Conservation (phyloP, 768 basidiomycete genomes). For the Sarcodon aspratus region DNA sequence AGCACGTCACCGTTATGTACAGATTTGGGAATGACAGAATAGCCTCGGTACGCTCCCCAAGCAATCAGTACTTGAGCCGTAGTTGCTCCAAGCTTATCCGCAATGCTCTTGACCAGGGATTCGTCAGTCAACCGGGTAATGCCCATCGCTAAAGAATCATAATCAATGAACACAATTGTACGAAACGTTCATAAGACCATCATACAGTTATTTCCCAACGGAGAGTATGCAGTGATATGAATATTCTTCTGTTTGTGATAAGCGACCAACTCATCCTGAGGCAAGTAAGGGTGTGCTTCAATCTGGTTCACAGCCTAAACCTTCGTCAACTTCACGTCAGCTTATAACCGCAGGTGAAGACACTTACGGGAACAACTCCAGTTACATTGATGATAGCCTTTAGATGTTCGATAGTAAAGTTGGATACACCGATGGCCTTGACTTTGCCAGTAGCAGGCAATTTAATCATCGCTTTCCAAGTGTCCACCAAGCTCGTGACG, state of each 20-base stretch:
- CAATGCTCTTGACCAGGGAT: conserved; percentile 47
- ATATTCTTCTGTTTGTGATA: conserved; percentile 64
- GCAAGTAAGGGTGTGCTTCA: conserved; percentile 73
- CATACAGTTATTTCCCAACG: conserved; percentile 74
- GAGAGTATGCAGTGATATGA: conserved; percentile 57
- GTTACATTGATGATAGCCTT: conserved; percentile 59
- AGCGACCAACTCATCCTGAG: conserved; percentile 59
- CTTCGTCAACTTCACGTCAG: background rate
- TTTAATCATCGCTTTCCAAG: conserved; percentile 72
- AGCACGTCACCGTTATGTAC: conserved; percentile 38
- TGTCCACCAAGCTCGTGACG: conserved; percentile 55
- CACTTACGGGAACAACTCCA: conserved; percentile 56
- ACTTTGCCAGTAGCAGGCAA: conserved; percentile 64
- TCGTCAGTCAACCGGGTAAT: conserved; percentile 62
- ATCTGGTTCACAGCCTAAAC: conserved; percentile 61
- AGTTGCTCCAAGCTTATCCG: conserved; percentile 48
- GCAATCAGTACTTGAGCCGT: conserved; percentile 78
- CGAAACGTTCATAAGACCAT: background rate
- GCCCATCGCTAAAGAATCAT: conserved; percentile 33
- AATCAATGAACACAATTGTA: background rate
- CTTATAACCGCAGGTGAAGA: background rate
- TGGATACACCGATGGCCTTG: conserved; percentile 69
- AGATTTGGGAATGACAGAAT: conserved; percentile 79
- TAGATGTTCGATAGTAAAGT: conserved; percentile 60
- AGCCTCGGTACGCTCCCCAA: conserved; percentile 68